Conservation (phyloP, 2,329 filamentous ascomycete species). For the Chrysoporthe deuterocubensis region DNA sequence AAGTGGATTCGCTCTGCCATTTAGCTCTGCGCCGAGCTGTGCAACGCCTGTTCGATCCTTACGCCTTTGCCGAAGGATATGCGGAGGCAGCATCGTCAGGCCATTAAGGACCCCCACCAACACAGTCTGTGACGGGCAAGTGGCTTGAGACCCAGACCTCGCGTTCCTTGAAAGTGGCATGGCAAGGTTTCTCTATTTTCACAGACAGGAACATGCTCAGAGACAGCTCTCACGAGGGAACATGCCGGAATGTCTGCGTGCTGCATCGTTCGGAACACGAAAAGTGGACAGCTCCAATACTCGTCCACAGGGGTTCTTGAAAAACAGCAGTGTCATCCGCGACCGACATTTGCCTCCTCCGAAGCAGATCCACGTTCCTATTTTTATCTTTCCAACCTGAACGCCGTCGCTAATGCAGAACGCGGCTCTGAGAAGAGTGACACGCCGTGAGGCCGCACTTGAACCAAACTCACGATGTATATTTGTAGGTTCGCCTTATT, state of each 20-base stretch:
- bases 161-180: neutral
- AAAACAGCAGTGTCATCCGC: neutral
- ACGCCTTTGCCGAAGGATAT: neutral
- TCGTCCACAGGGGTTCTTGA: neutral
- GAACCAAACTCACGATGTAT: constrained; percentile 10
- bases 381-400: constrained; percentile 30
- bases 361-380: constrained; percentile 6
- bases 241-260: neutral
- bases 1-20: neutral
- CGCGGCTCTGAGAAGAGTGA: constrained; percentile 20
- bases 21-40: neutral
- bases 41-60: neutral
- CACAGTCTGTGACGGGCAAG: neutral
- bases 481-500: neutral
- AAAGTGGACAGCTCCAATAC: too few species aligned
- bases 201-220: neutral
- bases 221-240: neutral
- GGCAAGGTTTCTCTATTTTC: neutral
- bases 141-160: neutral
- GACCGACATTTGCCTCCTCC: neutral
- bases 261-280: neutral
- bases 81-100: neutral
- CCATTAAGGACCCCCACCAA: neutral
- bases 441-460: constrained; percentile 20
- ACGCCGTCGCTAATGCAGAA: constrained; percentile 40